A percentile compares a stretch with the other conserved stretches of the same genome.
phyloP scores from a whole-genome alignment of 1,139 yeast genomes.

The Suhomyces ambrosiae region DNA sequence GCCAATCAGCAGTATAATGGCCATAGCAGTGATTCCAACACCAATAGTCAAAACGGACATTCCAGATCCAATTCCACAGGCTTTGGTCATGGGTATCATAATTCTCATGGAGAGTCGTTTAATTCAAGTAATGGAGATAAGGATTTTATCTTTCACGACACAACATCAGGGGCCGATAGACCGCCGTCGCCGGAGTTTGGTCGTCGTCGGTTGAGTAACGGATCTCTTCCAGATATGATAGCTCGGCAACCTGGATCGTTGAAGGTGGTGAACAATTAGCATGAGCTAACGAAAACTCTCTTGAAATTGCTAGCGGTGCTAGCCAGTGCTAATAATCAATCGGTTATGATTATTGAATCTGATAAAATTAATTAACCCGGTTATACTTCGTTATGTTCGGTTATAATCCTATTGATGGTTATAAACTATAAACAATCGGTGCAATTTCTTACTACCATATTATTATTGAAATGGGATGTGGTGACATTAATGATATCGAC shows the following conservation, averaged over 20 bases:
- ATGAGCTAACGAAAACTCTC: background rate
- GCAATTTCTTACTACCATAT: too few species aligned
- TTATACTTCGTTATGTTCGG: too few species aligned
- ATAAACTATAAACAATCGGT: too few species aligned
- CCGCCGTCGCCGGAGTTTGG: constrained; percentile 36
- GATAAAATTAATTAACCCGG: too few species aligned
- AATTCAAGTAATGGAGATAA: constrained; percentile 30
- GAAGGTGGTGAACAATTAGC: constrained; percentile 47
- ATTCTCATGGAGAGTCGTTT: constrained; percentile 23
- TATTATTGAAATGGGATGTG: too few species aligned
- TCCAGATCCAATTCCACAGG: constrained; percentile 18
- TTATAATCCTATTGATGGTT: too few species aligned
- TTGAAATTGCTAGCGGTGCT: background rate
- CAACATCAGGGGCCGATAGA: constrained; percentile 7
- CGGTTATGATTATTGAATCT: too few species aligned
- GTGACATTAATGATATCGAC: too few species aligned
- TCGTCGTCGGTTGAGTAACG: constrained; percentile 62
- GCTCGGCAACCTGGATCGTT: constrained; percentile 48
- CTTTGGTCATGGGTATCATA: constrained; percentile 11
- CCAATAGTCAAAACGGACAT: constrained; percentile 17
- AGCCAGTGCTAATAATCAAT: too few species aligned
- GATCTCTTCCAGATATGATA: constrained; percentile 68
- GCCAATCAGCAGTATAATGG: constrained; percentile 12
- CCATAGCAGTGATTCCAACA: constrained; percentile 13
- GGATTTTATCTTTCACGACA: constrained; percentile 18